Conservation (phyloP, 257 asterid species). For the Misopates orontium region DNA sequence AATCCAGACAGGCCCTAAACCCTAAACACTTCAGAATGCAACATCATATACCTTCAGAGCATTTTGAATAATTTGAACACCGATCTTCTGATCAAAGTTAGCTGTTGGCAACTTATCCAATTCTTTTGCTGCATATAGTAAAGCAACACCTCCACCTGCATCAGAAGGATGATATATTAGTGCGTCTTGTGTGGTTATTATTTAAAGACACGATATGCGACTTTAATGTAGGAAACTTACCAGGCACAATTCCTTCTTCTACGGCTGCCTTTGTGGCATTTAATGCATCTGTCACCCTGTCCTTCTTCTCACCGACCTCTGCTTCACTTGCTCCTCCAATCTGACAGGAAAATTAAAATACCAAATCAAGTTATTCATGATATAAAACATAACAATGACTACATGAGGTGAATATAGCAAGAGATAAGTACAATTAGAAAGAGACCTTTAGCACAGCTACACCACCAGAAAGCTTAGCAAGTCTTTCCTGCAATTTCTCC, state of each 20-base stretch:
- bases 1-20: too few relatives aligned
- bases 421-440: background rate
- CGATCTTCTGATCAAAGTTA: conserved; percentile 89
- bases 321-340: conserved; percentile 98
- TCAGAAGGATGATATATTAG: too few relatives aligned
- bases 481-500: conserved; percentile 67
- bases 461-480: conserved; percentile 87
- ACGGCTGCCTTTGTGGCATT: conserved; percentile 98
- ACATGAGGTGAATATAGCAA: too few relatives aligned
- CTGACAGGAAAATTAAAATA: conserved; percentile 35
- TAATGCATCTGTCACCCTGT: conserved; percentile 89
- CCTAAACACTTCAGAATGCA: background rate
- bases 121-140: conserved; percentile 80
- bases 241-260: conserved; percentile 95
- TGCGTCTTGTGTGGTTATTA: too few relatives aligned
- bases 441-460: conserved; percentile 90
- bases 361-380: background rate
- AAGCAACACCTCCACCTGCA: conserved; percentile 91
- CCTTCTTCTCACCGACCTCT: conserved; percentile 94
- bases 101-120: conserved; percentile 70
- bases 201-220: background rate
- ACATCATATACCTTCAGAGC: conserved; percentile 65
- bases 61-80: conserved; percentile 90
- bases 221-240: conserved; percentile 24
- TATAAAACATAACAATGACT: too few relatives aligned